Evolutionary conservation across 1,284 basidiomycete genomes (phyloP).

Genomic region (Neolentinus lepideus): DNA sequence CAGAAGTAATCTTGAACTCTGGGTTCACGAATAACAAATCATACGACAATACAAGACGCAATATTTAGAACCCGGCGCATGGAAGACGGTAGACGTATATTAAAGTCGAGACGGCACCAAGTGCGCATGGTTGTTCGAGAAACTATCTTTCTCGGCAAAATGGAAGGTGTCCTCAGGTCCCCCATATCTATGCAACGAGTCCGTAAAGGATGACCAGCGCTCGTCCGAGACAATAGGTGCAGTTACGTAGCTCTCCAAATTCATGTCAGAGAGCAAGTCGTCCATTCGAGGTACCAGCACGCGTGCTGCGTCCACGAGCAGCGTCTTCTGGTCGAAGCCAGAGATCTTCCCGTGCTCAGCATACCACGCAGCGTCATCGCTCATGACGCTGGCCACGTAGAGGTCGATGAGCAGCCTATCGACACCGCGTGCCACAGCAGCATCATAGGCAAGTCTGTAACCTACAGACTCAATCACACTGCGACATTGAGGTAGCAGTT

Average conservation of each 20-base stretch:
- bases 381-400: slow-evolving; percentile 26
- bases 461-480: slow-evolving; percentile 34
- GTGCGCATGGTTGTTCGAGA: too few relatives aligned
- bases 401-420: slow-evolving; percentile 22
- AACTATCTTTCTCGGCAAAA: too few relatives aligned
- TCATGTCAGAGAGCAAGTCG: slow-evolving; percentile 21
- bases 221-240: slow-evolving; percentile 29
- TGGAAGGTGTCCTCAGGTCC: too few relatives aligned
- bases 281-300: slow-evolving; percentile 21
- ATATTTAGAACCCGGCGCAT: too few relatives aligned
- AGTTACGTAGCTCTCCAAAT: slow-evolving; percentile 24
- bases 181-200: too few relatives aligned
- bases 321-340: slow-evolving; percentile 12
- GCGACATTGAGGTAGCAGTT: slow-evolving; percentile 30
- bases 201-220: slow-evolving; percentile 24
- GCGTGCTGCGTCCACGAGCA: slow-evolving; percentile 21
- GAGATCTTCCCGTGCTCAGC: slow-evolving; percentile 23
- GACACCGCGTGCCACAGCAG: slow-evolving; percentile 26
- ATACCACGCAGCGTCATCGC: slow-evolving; percentile 33
- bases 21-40: too few relatives aligned
- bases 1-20: too few relatives aligned
- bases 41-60: too few relatives aligned
- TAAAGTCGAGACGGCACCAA: too few relatives aligned
- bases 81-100: too few relatives aligned
- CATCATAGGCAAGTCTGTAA: slow-evolving; percentile 41